phyloP scores from a whole-genome alignment of 495 filamentous ascomycete species.

The Delitschia confertaspora region DNA sequence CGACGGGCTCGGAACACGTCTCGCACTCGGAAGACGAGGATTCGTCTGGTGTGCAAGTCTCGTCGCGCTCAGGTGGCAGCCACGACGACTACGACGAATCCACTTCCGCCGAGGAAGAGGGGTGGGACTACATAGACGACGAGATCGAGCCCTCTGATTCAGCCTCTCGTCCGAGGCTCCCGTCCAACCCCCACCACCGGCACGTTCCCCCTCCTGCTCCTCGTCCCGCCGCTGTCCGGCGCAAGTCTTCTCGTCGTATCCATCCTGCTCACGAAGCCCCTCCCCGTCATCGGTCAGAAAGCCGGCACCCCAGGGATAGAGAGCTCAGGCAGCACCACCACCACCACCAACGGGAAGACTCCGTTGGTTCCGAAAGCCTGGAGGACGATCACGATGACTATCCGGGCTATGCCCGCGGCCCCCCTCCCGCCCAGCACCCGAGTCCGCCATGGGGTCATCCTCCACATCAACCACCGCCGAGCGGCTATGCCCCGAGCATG shows the following conservation, averaged over 20 bases:
- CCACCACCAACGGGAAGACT: conserved; percentile 8
- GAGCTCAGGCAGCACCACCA: conserved; percentile 17
- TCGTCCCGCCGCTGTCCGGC: conserved; percentile 27
- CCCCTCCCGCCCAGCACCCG: conserved; percentile 26
- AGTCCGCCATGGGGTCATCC: conserved; percentile 24
- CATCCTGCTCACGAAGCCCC: conserved; percentile 19
- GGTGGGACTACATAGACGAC: conserved; percentile 33
- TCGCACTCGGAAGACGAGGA: conserved; percentile 23
- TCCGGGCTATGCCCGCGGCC: conserved; percentile 23
- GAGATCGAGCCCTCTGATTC: conserved; percentile 36
- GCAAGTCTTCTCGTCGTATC: conserved; percentile 27
- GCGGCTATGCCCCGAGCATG: conserved; percentile 32
- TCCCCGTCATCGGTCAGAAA: conserved; percentile 18
- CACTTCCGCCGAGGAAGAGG: conserved; percentile 24
- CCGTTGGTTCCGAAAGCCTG: conserved; percentile 30
- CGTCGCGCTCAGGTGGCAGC: conserved; percentile 14
- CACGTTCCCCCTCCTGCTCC: conserved; percentile 17
- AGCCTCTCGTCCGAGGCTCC: conserved; percentile 32
- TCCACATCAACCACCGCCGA: conserved; percentile 19
- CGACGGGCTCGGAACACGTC: conserved; percentile 23
- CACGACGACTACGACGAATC: conserved; percentile 23
- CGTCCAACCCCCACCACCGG: conserved; percentile 18
- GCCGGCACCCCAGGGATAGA: conserved; percentile 22
- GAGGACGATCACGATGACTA: conserved; percentile 35
- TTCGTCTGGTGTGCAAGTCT: conserved; percentile 26